Evolutionary conservation across 2,329 filamentous ascomycete genomes (phyloP).

Genomic region (Erysiphe neolycopersici): DNA sequence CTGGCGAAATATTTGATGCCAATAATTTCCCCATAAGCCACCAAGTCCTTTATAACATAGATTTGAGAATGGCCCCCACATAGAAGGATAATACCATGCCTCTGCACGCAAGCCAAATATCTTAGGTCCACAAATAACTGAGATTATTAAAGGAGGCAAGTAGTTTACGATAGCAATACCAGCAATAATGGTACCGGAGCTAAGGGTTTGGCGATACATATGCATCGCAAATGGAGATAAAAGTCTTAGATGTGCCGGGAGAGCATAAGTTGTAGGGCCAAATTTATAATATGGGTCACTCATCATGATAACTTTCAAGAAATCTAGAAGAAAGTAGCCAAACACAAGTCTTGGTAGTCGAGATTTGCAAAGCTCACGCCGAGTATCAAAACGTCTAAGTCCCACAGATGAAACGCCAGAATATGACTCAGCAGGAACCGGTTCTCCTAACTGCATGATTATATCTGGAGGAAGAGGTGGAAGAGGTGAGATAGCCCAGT

Average conservation of each 20-base stretch:
- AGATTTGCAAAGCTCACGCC: constrained; percentile 19
- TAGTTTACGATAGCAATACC: constrained; percentile 35
- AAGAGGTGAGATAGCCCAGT: constrained; percentile 23
- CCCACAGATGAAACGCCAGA: constrained; percentile 18
- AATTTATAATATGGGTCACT: constrained; percentile 54
- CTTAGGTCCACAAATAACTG: constrained; percentile 20
- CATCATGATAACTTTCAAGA: constrained; percentile 39
- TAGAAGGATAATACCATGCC: constrained; percentile 32
- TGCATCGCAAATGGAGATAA: constrained; percentile 21
- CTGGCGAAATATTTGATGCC: constrained; percentile 74
- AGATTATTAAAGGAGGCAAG: constrained; percentile 29
- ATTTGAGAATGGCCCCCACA: constrained; percentile 24
- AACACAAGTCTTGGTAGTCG: constrained; percentile 22
- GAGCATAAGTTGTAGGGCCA: constrained; percentile 19
- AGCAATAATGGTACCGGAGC: constrained; percentile 26
- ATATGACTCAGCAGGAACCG: constrained; percentile 14
- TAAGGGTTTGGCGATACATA: constrained; percentile 28
- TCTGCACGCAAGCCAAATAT: constrained; percentile 27
- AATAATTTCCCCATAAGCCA: constrained; percentile 65
- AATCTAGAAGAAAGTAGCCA: constrained; percentile 42
- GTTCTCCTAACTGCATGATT: constrained; percentile 15
- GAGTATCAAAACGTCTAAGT: constrained; percentile 18
- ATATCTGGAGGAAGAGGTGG: constrained; percentile 20
- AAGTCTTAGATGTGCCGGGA: constrained; percentile 19
- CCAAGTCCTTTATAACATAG: constrained; percentile 44